Base-by-base conservation (phyloP, 805 yeast genomes). In the Trichomonascus vanleenenianus region DNA sequence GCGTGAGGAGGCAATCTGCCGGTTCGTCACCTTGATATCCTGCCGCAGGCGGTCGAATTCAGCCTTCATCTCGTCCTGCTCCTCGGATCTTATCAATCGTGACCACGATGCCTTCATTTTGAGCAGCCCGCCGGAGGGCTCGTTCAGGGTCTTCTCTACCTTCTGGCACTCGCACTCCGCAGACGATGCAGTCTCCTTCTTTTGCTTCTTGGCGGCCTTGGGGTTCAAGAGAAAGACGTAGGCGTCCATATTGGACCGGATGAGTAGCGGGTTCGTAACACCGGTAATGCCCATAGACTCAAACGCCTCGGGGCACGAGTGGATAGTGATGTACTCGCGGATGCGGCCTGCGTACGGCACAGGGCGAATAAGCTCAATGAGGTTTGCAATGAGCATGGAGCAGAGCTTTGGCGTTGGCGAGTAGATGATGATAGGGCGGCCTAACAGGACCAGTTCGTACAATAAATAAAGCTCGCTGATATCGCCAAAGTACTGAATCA, bases 251-350 rank as follows among this genome's bases (percentile, higher is more conserved):
- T 25, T n/a, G 30, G 43, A 36, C 16, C 39, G 19, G 16, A 55
- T 39, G 15, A 57, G 47, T 16, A 57, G 45, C 31, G 59, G 59
- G 42, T 57, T 57, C 14, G 59, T 54, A 34, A 56, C 38, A 5
- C 59, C 59, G 10, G 36, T 40, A 5, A 53, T 48, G 2, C 55
- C 53, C 8, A 38, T 19, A 4, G 27, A 22, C 16, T 18, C 30
- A 10, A 33, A 41, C 19, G 37, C 33, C 20, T 30, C 40, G 16
- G 37, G 32, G 33, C 44, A 44, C 9, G 59, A 48, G 37, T 57
- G 60, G 31, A 56, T 55, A 3, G 60, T 57, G 8, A 56, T 52
- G 36, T 57, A 57, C 18, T 57, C 61, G 14, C 52, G 44, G 25
- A 54, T 45, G 10, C 45, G 49, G 20, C 40, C 41, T 5, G 35